A percentile compares a stretch with the other conserved stretches of the same genome.
Evolutionary conservation across 2,329 filamentous ascomycete genomes (phyloP).

Genomic region (Botrytis pseudocinerea): DNA sequence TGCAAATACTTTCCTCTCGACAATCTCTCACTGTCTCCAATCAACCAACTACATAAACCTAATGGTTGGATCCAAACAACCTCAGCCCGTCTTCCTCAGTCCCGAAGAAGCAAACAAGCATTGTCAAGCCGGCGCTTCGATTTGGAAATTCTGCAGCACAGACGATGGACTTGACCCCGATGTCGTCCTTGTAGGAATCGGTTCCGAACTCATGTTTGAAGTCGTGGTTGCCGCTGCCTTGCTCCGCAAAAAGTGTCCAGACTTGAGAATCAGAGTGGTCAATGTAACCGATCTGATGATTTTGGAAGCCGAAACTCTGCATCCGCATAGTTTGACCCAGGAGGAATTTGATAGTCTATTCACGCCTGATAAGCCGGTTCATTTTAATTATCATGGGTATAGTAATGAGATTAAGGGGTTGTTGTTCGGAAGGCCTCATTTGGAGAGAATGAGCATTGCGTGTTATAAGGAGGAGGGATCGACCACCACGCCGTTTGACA

Average conservation of each 20-base stretch:
- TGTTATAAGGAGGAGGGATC: constrained; percentile 66
- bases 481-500: constrained; percentile 68
- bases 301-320: constrained; percentile 53
- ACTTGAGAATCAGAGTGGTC: constrained; percentile 59
- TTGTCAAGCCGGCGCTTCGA: constrained; percentile 58
- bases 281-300: constrained; percentile 70
- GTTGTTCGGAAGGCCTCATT: constrained; percentile 56
- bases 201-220: constrained; percentile 66
- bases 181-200: constrained; percentile 64
- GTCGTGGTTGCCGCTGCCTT: constrained; percentile 61
- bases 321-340: constrained; percentile 58
- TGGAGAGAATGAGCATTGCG: constrained; percentile 55
- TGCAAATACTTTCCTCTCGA: constrained; percentile 67
- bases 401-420: constrained; percentile 59
- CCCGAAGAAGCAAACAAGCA: constrained; percentile 61
- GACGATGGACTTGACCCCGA: constrained; percentile 58
- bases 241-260: constrained; percentile 51
- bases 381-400: constrained; percentile 71
- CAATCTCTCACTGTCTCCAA: constrained; percentile 59
- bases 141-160: constrained; percentile 63
- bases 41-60: constrained; percentile 67
- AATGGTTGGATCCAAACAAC: constrained; percentile 68
- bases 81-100: constrained; percentile 60
- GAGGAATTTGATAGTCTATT: constrained; percentile 58
- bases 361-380: constrained; percentile 54